A percentile compares a stretch with the other conserved stretches of the same genome.
Conservation (phyloP, 2,329 filamentous ascomycete species). For the Pseudomassariella vexata region DNA sequence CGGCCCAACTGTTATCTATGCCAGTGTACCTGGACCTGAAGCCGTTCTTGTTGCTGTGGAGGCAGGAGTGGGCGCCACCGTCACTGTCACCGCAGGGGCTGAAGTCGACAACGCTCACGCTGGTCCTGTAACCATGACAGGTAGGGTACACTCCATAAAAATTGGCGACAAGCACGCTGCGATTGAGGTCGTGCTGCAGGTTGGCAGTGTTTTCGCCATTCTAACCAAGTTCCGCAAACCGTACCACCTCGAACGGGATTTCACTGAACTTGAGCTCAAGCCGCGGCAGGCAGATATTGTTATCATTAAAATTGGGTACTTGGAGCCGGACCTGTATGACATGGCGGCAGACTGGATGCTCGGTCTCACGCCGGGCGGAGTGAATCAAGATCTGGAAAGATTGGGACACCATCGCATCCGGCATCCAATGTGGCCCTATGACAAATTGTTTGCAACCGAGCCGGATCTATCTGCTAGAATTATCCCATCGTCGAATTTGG, state of each 20-base stretch:
- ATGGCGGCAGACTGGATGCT: conserved; percentile 52
- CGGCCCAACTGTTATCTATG: conserved; percentile 42
- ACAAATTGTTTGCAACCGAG: conserved; percentile 24
- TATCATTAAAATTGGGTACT: conserved; percentile 50
- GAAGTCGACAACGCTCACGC: no score
- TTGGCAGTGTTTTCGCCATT: conserved; percentile 46
- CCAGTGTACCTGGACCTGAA: conserved; percentile 41
- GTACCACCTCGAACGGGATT: conserved; percentile 47
- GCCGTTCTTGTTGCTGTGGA: conserved; percentile 34
- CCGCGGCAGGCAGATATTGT: conserved; percentile 43
- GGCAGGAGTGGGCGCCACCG: conserved; percentile 38
- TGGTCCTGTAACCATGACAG: no score
- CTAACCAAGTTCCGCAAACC: conserved; percentile 33
- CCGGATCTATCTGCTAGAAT: conserved; percentile 29
- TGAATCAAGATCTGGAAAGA: conserved; percentile 44
- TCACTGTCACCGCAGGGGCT: conserved; percentile 48
- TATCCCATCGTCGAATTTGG: conserved; percentile 27
- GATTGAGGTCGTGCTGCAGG: conserved; percentile 42
- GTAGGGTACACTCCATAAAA: no score
- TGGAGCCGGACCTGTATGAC: conserved; percentile 47
- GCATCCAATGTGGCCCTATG: conserved; percentile 43
- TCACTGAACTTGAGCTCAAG: conserved; percentile 38
- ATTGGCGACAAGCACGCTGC: no score
- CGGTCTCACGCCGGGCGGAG: conserved; percentile 45
- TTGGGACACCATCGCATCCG: conserved; percentile 41